These are phyloP conservation scores for Acanthamoeba triangularis DNA, from an alignment of 208 protist species.

Conservation along the genomic window DNA sequence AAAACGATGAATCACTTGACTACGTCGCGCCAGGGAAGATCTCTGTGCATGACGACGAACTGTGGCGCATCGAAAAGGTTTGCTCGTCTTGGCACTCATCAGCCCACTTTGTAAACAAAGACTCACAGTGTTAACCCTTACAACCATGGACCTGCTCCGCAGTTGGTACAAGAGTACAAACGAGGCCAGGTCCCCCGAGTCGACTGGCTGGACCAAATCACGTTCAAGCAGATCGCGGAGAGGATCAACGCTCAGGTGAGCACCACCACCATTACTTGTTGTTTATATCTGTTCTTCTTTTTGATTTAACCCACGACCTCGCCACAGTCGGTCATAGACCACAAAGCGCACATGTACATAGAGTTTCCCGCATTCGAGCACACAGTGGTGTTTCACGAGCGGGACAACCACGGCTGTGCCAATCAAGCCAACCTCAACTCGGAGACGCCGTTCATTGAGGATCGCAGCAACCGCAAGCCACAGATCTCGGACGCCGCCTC, in stretches of 20 bases:
- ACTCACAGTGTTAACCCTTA: neutral
- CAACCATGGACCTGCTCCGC: neutral
- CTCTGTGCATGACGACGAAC: conserved; percentile 77
- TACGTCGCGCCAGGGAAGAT: conserved; percentile 72
- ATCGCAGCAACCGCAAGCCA: neutral
- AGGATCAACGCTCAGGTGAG: conserved; percentile 47
- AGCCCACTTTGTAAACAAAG: neutral
- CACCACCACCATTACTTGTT: neutral
- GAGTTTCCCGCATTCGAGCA: conserved; percentile 83
- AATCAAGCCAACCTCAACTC: neutral
- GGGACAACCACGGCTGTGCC: neutral
- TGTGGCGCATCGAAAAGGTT: conserved; percentile 79
- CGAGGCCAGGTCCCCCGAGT: conserved; percentile 72
- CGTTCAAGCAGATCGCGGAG: conserved; percentile 85
- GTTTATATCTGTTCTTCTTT: too few relatives aligned
- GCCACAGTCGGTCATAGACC: neutral
- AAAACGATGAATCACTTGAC: conserved; percentile 50
- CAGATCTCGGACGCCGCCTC: neutral
- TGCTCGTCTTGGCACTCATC: neutral
- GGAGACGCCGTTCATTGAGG: neutral
- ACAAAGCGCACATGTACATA: conserved; percentile 77
- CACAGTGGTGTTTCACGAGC: conserved; percentile 83
- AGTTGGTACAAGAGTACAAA: conserved; percentile 69
- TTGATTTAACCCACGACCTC: neutral
- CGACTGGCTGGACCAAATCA: conserved; percentile 85